A percentile compares a stretch with the other conserved stretches of the same genome.
These are phyloP conservation scores for Tricholoma flavovirens DNA, from an alignment of 768 basidiomycete genomes.

Conservation along the genomic window DNA sequence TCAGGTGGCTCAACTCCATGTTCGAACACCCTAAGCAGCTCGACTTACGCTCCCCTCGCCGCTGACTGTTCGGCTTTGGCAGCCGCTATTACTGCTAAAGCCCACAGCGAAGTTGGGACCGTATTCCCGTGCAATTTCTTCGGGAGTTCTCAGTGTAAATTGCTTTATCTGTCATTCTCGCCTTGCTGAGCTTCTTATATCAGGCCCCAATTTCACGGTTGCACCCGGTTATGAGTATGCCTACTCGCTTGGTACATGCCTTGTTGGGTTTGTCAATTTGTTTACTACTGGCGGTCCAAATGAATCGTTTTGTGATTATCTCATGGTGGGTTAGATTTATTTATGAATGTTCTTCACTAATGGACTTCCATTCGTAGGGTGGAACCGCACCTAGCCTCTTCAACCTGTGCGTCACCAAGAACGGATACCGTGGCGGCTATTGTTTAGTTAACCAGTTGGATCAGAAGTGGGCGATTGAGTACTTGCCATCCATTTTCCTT, in stretches of 20 bases:
- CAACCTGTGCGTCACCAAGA: background rate
- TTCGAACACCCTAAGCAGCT: no score
- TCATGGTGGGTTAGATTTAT: background rate
- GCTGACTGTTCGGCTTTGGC: background rate
- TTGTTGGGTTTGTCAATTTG: background rate
- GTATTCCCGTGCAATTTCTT: background rate
- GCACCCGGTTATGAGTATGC: background rate
- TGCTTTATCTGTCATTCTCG: background rate
- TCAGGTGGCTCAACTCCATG: no score
- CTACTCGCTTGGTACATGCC: background rate
- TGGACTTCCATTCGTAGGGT: background rate
- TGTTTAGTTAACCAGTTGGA: background rate
- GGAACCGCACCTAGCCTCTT: background rate
- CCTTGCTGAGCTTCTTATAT: background rate
- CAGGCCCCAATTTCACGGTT: background rate
- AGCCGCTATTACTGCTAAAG: background rate
- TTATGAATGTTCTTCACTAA: background rate
- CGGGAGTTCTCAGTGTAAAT: background rate
- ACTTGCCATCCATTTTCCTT: background rate
- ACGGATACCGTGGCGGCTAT: background rate
- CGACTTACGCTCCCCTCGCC: background rate
- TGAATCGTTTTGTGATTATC: background rate
- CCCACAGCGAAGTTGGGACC: background rate
- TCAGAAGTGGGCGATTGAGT: background rate
- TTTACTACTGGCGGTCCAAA: background rate